Percentiles rank a stretch among this genome's conserved stretches.
phyloP scores from a whole-genome alignment of 768 basidiomycete species.

The Agrocybe pediades region DNA sequence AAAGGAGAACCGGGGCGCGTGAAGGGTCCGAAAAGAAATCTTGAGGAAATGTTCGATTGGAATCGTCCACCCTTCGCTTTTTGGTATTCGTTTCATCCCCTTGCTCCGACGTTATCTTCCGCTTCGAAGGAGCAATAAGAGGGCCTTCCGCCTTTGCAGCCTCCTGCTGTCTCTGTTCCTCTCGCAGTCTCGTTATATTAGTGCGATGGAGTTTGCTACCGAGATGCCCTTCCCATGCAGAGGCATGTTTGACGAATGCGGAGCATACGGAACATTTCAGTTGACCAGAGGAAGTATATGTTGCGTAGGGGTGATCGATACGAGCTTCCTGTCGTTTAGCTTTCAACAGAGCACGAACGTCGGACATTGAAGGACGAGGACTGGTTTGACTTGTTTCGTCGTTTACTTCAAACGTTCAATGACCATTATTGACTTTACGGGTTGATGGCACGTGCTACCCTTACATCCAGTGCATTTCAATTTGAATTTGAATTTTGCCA shows the following conservation, averaged over 20 bases:
- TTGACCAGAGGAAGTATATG: slow-evolving; percentile 67
- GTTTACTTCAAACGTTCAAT: no score
- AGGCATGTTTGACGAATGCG: slow-evolving; percentile 66
- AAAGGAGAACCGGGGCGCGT: slow-evolving; percentile 40
- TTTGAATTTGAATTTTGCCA: no score
- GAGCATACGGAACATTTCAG: slow-evolving; percentile 71
- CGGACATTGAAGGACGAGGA: slow-evolving; percentile 53
- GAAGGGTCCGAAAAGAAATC: slow-evolving; percentile 86
- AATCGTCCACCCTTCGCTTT: slow-evolving; percentile 19
- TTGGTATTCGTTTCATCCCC: slow-evolving; percentile 11
- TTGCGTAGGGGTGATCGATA: slow-evolving; percentile 71
- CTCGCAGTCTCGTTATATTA: slow-evolving; percentile 58
- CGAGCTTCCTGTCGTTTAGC: slow-evolving; percentile 80
- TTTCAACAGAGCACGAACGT: slow-evolving; percentile 78
- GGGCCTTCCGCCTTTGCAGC: slow-evolving; percentile 24
- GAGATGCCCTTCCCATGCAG: slow-evolving; percentile 87
- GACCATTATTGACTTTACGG: background rate
- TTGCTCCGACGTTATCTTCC: slow-evolving; percentile 26
- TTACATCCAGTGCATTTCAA: no score
- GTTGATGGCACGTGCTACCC: background rate
- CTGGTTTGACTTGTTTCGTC: background rate
- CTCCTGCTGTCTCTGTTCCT: slow-evolving; percentile 36
- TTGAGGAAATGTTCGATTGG: slow-evolving; percentile 44
- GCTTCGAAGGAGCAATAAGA: slow-evolving; percentile 18
- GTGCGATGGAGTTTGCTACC: slow-evolving; percentile 80